Base-by-base conservation (phyloP, 805 yeast species). In the Lipomyces yamadae region DNA sequence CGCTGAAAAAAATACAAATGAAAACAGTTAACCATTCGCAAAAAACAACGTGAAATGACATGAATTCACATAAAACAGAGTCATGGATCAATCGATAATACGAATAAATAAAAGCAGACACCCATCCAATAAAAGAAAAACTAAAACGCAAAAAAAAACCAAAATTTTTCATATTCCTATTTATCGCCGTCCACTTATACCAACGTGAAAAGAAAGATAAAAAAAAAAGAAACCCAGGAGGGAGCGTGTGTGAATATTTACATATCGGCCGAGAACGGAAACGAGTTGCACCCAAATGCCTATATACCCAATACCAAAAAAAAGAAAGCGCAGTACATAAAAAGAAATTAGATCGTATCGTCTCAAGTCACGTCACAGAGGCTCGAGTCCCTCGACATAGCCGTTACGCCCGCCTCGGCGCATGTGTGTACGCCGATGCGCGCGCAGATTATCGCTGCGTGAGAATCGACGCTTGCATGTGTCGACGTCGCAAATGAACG, bases 371-470 rank as follows among this genome's bases (percentile, higher is more conserved):
- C 24, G 24, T 32, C 5, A 39, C 52, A 30, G 48, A 15, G 61
- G 62, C 29, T 39, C 59, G 24, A 80, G 74, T 32, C 80, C 81
- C 69, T 78, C 80, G 54, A 80, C 78, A 67, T 72, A 80, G 53
- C 73, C 72, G 71, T 80, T 80, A 53, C 83, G 76, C 34, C 83
- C 82, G n/a, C 78, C 77, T 34, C 73, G 75, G 74, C 77, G 79
- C 69, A 77, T 76, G 70, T 91, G 97, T 24, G 93, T 89, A 73
- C 91, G 80, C 65, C 82, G 74, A 76, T 92, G 98, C 15, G 95
- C 91, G 62, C 87, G 83, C 62, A 92, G 81, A 78, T 92, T 96
- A 70, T 92, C 93, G 65, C 80, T 4, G 80, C 74, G 68, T 11
- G 74, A 72, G 42, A 72, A 72, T 7, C 59, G 29, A 2, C 74